Conservation (phyloP, 129 eudicot genomes). For the Scalesia atractyloides region DNA sequence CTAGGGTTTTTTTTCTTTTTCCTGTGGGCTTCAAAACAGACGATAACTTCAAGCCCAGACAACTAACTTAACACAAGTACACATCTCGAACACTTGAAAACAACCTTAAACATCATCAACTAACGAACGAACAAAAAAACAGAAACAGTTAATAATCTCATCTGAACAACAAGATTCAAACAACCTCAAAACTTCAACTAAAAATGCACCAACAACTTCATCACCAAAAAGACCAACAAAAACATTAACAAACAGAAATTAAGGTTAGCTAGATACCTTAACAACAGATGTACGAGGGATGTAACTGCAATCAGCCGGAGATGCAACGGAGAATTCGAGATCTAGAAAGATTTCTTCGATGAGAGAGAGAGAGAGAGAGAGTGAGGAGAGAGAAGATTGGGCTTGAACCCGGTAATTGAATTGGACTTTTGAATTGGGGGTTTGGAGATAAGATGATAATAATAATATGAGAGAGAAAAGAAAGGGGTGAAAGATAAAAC, state of each 20-base stretch:
- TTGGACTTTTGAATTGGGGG: constrained; percentile 57
- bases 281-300: constrained; percentile 11
- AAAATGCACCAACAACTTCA: background rate
- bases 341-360: constrained; percentile 44
- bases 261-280: constrained; percentile 13
- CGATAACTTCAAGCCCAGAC: constrained; percentile 29
- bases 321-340: constrained; percentile 29
- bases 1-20: constrained; percentile 31
- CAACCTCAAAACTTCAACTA: background rate
- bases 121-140: constrained; percentile 5
- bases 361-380: constrained; percentile 13
- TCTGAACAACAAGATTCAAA: constrained; percentile 2
- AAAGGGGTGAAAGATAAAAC: constrained; percentile 31
- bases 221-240: background rate
- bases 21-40: constrained; percentile 41
- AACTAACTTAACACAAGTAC: background rate
- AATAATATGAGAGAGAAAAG: constrained; percentile 3
- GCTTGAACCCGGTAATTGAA: constrained; percentile 54
- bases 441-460: constrained; percentile 17
- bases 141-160: constrained; percentile 1
- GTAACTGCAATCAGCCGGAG: constrained; percentile 15
- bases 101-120: background rate
- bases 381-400: constrained; percentile 52
- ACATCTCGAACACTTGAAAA: background rate
- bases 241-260: background rate